Conservation (phyloP, 805 yeast species). For the Sugiyamaella smithiae region DNA sequence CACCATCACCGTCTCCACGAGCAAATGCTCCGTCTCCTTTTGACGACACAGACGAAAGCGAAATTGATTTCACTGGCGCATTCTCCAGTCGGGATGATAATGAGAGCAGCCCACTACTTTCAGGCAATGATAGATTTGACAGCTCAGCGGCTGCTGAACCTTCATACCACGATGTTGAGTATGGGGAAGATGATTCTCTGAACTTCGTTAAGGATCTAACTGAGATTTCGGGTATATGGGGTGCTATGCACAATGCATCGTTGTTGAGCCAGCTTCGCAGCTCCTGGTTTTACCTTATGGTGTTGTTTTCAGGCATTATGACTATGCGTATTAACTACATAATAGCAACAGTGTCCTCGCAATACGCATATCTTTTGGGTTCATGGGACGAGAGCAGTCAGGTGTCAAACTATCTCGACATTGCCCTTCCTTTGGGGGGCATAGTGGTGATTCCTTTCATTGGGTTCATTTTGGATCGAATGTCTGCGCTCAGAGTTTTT, state of each 20-base stretch:
- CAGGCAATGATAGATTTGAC: background rate
- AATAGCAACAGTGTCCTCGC: constrained; percentile 84
- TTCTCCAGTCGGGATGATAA: constrained; percentile 1
- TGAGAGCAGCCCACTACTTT: constrained; percentile 4
- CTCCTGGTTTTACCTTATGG: constrained; percentile 78
- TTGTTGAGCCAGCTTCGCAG: constrained; percentile 46
- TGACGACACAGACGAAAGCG: constrained; percentile 2
- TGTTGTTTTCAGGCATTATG: constrained; percentile 75
- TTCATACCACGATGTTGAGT: background rate
- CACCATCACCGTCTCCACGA: background rate
- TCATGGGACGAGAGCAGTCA: constrained; percentile 46
- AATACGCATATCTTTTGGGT: constrained; percentile 69
- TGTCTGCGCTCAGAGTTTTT: constrained; percentile 59
- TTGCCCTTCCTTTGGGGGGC: constrained; percentile 88
- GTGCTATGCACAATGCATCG: constrained; percentile 66
- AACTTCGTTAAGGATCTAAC: constrained; percentile 19
- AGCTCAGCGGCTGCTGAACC: background rate
- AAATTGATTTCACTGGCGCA: constrained; percentile 11
- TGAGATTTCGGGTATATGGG: constrained; percentile 57
- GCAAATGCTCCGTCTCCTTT: background rate
- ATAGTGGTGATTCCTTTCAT: constrained; percentile 81
- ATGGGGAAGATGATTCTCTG: background rate
- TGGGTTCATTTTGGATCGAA: constrained; percentile 73
- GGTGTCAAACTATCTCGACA: constrained; percentile 74
- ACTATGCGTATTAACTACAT: constrained; percentile 91